A percentile compares a stretch with the other conserved stretches of the same genome.
Evolutionary conservation across 495 filamentous ascomycete species (phyloP).

Genomic region (Trichoderma erinaceum): DNA sequence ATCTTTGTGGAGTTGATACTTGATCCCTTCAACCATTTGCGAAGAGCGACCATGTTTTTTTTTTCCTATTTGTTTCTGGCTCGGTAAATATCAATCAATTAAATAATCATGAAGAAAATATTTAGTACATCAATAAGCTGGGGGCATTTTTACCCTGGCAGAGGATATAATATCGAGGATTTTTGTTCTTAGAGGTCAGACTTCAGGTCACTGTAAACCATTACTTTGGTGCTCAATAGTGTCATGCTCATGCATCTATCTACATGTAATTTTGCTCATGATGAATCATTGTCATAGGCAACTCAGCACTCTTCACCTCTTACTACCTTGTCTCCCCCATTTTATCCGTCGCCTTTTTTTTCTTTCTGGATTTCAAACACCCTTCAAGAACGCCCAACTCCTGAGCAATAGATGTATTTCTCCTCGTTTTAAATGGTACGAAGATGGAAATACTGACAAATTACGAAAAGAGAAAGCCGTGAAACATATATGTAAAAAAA

Average conservation of each 20-base stretch:
- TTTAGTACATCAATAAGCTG: neutral
- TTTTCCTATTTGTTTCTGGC: neutral
- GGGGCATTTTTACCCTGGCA: neutral
- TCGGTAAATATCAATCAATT: conserved; percentile 9
- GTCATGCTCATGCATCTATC: neutral
- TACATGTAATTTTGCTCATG: neutral
- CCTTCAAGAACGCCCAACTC: conserved; percentile 12
- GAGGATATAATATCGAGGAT: neutral
- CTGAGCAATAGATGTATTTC: neutral
- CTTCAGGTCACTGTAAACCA: neutral
- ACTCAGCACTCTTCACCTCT: neutral
- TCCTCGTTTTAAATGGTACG: neutral
- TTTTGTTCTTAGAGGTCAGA: no score
- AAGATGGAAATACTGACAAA: neutral
- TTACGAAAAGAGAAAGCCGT: neutral
- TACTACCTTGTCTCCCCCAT: neutral
- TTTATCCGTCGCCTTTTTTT: neutral
- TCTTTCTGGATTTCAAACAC: conserved; percentile 5
- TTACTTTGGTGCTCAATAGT: neutral
- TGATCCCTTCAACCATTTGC: neutral
- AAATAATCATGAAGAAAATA: neutral
- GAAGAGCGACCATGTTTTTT: conserved; percentile 10
- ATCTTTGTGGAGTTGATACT: conserved; percentile 12
- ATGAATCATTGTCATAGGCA: neutral
- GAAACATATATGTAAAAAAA: neutral